Conservation (phyloP, 768 basidiomycete genomes). For the Phallus indusiatus region DNA sequence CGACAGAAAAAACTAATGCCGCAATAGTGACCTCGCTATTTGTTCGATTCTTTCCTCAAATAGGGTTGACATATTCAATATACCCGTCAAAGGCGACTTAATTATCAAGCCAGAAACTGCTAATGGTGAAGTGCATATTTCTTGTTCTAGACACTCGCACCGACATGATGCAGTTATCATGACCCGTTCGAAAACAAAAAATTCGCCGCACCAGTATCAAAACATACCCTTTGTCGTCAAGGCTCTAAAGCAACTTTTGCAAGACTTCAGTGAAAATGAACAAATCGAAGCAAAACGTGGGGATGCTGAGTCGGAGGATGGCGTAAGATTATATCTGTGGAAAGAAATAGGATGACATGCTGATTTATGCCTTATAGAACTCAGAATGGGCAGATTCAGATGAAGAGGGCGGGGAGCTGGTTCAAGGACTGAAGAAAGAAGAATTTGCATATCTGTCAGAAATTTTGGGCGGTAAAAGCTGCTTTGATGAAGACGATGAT, state of each 20-base stretch:
- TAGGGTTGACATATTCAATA: conserved; percentile 52
- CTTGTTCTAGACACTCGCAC: conserved; percentile 7
- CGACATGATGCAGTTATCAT: conserved; percentile 66
- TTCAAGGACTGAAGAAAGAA: conserved; percentile 54
- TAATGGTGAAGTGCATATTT: conserved; percentile 49
- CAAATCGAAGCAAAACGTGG: conserved; percentile 57
- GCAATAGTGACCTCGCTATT: conserved; percentile 61
- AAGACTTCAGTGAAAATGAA: conserved; percentile 73
- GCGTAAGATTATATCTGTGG: conserved; percentile 31
- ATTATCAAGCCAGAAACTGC: conserved; percentile 73
- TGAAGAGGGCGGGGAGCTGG: conserved; percentile 48
- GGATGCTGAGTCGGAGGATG: conserved; percentile 70
- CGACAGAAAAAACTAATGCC: neutral
- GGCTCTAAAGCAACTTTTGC: conserved; percentile 80
- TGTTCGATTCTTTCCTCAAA: conserved; percentile 60
- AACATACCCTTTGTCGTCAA: conserved; percentile 85
- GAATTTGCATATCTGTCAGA: conserved; percentile 81
- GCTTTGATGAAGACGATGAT: conserved; percentile 68
- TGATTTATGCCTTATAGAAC: conserved; percentile 35
- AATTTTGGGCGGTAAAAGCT: conserved; percentile 64
- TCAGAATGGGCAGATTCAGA: conserved; percentile 79
- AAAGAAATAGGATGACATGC: neutral
- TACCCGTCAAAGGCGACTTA: conserved; percentile 86
- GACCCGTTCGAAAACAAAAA: conserved; percentile 87
- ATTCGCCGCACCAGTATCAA: conserved; percentile 73